Evolutionary conservation across 257 asterid genomes (phyloP).

Genomic region (Ligustrum vulgare): DNA sequence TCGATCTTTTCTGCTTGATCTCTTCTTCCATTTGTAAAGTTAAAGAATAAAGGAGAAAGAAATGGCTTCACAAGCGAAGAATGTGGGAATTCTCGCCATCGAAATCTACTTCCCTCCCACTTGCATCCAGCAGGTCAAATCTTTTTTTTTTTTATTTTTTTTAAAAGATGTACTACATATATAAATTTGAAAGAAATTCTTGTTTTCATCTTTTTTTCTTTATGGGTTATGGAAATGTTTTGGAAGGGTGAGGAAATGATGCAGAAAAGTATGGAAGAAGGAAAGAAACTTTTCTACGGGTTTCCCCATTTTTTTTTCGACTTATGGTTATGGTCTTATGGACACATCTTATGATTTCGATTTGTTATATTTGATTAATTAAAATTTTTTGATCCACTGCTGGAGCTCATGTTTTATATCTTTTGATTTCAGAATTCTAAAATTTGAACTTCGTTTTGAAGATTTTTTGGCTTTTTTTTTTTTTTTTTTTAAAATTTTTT

Average conservation of each 20-base stretch:
- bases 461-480: neutral
- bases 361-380: constrained; percentile 2
- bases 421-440: neutral
- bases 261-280: neutral
- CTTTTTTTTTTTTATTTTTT: neutral
- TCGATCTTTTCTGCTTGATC: constrained; percentile 22
- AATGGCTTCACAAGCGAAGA: constrained; percentile 55
- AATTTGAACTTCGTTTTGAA: constrained; percentile 28
- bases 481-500: neutral
- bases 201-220: constrained; percentile 4
- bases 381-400: neutral
- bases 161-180: neutral
- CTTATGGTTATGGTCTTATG: constrained; percentile 33
- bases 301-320: constrained; percentile 4
- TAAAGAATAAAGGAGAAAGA: constrained; percentile 16
- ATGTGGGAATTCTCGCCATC: constrained; percentile 97
- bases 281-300: neutral
- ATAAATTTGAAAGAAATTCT: neutral
- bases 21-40: constrained; percentile 16
- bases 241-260: constrained; percentile 19
- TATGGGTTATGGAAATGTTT: constrained; percentile 6
- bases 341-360: constrained; percentile 26
- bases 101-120: constrained; percentile 95
- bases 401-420: neutral
- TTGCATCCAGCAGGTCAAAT: constrained; percentile 84